phyloP scores from a whole-genome alignment of 306 rosid genomes.

The Bauhinia variegata region DNA sequence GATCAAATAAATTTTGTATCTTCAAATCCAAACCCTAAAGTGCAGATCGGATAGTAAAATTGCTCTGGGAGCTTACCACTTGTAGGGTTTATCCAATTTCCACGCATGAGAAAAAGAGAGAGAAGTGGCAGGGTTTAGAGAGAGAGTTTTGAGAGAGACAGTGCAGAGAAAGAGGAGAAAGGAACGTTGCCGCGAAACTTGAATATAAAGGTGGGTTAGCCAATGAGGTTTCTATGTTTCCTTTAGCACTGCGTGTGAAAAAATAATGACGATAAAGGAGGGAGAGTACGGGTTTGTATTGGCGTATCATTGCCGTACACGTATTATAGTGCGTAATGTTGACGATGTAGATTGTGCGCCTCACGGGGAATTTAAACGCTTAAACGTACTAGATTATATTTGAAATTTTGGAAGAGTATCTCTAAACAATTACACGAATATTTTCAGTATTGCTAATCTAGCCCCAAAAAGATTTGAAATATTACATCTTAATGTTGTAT shows the following conservation, averaged over 20 bases:
- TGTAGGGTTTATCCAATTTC: constrained; percentile 46
- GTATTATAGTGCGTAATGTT: background rate
- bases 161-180: constrained; percentile 24
- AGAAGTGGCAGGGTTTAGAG: constrained; percentile 37
- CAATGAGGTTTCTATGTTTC: constrained; percentile 34
- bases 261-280: constrained; percentile 50
- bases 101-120: constrained; percentile 20
- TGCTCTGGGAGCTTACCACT: constrained; percentile 36
- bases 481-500: background rate
- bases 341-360: background rate
- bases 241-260: constrained; percentile 15
- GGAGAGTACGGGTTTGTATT: constrained; percentile 43
- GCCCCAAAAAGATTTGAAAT: background rate
- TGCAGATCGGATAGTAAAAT: constrained; percentile 49
- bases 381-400: constrained; percentile 46
- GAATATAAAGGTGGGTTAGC: constrained; percentile 47
- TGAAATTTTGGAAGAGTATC: constrained; percentile 46
- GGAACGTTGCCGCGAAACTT: constrained; percentile 88
- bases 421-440: background rate
- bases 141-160: constrained; percentile 29
- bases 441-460: constrained; percentile 12
- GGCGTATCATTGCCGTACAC: constrained; percentile 32
- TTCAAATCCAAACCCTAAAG: constrained; percentile 52
- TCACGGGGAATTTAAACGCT: background rate
- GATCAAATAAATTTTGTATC: background rate